Conservation (phyloP, 257 asterid genomes). For the Solanum ahanhuiri region DNA sequence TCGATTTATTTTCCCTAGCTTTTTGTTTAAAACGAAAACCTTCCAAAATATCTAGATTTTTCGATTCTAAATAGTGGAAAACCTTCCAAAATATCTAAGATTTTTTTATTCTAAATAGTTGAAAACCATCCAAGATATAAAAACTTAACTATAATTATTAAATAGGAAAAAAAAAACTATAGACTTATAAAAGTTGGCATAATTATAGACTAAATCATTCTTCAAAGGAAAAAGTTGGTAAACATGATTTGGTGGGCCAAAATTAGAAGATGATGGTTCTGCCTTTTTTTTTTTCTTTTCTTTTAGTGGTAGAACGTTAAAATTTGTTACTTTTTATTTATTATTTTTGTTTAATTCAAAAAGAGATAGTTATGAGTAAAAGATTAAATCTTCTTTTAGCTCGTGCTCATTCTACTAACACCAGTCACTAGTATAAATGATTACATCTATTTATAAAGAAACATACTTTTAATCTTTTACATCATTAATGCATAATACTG, state of each 20-base stretch:
- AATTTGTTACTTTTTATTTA: conserved; percentile 13
- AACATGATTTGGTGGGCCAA: not conserved
- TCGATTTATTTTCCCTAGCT: not conserved
- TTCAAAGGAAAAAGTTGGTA: not conserved
- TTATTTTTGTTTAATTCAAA: not conserved
- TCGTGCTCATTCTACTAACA: not conserved
- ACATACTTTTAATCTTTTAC: not conserved
- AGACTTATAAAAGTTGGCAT: not conserved
- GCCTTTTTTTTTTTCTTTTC: conserved; percentile 17
- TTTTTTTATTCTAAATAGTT: not conserved
- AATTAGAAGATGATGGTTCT: conserved; percentile 13
- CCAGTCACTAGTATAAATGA: not conserved
- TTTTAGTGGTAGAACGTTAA: conserved; percentile 39
- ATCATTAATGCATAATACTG: not conserved
- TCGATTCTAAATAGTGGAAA: not conserved
- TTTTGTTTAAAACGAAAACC: not conserved
- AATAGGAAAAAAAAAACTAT: not conserved
- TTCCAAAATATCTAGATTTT: not conserved
- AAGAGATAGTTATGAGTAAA: not conserved
- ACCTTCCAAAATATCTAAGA: not conserved
- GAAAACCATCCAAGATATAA: not conserved
- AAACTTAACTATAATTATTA: not conserved
- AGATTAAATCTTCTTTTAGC: not conserved
- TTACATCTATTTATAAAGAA: not conserved
- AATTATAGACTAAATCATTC: not conserved